These are phyloP conservation scores for Fusarium pseudograminearum DNA, from an alignment of 2,329 filamentous ascomycete genomes.

Conservation along the genomic window DNA sequence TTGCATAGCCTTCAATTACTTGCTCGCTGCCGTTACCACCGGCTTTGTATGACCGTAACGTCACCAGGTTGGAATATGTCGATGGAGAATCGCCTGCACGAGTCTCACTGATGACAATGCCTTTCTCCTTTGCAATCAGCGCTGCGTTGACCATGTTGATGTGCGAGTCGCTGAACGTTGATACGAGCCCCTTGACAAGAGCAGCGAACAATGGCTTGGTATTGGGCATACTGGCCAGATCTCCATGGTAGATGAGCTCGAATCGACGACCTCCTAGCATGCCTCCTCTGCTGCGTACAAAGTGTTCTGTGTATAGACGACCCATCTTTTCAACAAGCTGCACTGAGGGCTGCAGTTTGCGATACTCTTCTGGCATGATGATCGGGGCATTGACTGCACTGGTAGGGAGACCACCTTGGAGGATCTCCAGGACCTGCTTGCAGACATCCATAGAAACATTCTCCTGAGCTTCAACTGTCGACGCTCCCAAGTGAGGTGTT, in stretches of 20 bases:
- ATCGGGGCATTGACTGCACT: constrained; percentile 84
- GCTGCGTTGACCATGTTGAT: constrained; percentile 88
- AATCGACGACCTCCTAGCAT: constrained; percentile 74
- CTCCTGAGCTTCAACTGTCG: constrained; percentile 84
- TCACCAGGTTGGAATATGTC: constrained; percentile 78
- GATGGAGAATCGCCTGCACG: constrained; percentile 72
- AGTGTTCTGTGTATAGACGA: constrained; percentile 82
- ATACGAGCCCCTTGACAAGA: constrained; percentile 79
- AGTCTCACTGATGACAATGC: constrained; percentile 81
- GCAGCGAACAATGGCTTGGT: constrained; percentile 84
- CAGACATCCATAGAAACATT: constrained; percentile 87
- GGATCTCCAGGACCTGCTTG: constrained; percentile 79
- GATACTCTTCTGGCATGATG: constrained; percentile 83
- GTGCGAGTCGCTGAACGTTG: constrained; percentile 74
- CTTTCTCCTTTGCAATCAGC: constrained; percentile 80
- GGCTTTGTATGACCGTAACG: constrained; percentile 67
- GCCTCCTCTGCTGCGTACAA: constrained; percentile 57
- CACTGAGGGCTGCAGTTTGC: constrained; percentile 81
- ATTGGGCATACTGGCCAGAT: constrained; percentile 76
- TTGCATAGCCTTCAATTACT: constrained; percentile 74
- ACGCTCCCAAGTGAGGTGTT: constrained; percentile 84
- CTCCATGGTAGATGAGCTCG: constrained; percentile 82
- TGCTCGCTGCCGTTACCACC: constrained; percentile 53
- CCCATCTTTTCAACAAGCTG: constrained; percentile 83
- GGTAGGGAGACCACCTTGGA: constrained; percentile 78